Percentiles rank a stretch among this genome's conserved stretches.
phyloP scores from a whole-genome alignment of 2,329 filamentous ascomycete species.

The Salinomyces thailandicus region DNA sequence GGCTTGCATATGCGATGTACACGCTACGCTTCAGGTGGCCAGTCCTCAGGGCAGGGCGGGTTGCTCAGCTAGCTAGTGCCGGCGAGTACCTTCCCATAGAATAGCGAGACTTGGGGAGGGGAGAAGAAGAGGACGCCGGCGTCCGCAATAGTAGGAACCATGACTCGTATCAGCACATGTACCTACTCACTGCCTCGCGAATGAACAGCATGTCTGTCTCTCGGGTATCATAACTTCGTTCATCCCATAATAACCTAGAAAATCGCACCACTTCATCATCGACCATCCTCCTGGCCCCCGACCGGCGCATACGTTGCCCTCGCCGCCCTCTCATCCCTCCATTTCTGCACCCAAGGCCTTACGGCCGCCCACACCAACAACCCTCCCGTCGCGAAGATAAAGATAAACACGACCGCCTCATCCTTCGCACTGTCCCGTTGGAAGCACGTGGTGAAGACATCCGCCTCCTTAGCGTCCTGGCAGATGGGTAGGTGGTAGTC shows the following conservation, averaged over 20 bases:
- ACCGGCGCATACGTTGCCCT: slow-evolving; percentile 9
- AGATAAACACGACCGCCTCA: slow-evolving; percentile 54
- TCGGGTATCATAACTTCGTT: background rate
- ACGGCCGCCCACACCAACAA: slow-evolving; percentile 50
- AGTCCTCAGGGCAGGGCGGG: too few relatives aligned
- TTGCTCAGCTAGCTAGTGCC: too few relatives aligned
- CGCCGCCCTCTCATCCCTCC: slow-evolving; percentile 38
- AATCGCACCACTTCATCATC: background rate
- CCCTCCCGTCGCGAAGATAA: slow-evolving; percentile 53
- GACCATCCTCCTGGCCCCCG: slow-evolving; percentile 1
- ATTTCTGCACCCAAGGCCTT: slow-evolving; percentile 49
- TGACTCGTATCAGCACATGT: too few relatives aligned
- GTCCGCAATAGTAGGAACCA: too few relatives aligned
- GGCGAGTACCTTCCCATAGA: too few relatives aligned
- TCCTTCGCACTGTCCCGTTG: slow-evolving; percentile 60
- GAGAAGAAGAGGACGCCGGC: too few relatives aligned
- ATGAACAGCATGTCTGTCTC: too few relatives aligned
- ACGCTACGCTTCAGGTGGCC: too few relatives aligned
- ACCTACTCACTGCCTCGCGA: too few relatives aligned
- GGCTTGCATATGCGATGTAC: too few relatives aligned
- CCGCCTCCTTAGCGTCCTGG: slow-evolving; percentile 52
- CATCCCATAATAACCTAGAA: too few relatives aligned
- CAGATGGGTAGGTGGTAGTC: slow-evolving; percentile 53
- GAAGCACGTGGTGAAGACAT: slow-evolving; percentile 57
- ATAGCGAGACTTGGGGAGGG: too few relatives aligned